Percentiles rank a stretch among this genome's conserved stretches.
Conservation (phyloP, 495 filamentous ascomycete species). For the Penicillium ochrochloron region DNA sequence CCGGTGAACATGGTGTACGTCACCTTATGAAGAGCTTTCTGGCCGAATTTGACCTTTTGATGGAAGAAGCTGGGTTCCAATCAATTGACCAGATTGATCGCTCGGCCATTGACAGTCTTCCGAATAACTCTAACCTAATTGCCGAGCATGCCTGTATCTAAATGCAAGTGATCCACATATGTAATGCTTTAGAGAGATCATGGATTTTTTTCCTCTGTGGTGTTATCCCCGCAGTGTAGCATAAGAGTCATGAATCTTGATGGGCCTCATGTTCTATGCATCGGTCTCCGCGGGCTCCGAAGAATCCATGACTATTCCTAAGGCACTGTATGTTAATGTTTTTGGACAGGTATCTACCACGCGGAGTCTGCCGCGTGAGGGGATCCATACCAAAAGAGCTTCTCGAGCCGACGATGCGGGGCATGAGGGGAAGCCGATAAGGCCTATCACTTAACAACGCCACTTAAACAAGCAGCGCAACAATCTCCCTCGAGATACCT, state of each 20-base stretch:
- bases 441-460: not conserved
- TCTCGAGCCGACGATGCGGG: constrained; percentile 27
- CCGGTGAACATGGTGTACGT: constrained; percentile 62
- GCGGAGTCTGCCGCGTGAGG: not conserved
- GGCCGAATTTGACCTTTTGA: constrained; percentile 69
- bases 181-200: not conserved
- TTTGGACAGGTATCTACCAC: not conserved
- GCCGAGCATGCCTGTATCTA: constrained; percentile 2
- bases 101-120: constrained; percentile 22
- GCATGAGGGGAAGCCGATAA: constrained; percentile 32
- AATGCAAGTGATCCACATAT: not conserved
- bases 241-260: too few relatives aligned
- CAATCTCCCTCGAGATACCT: constrained; percentile 27
- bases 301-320: not conserved
- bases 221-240: too few relatives aligned
- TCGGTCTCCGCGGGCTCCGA: too few relatives aligned
- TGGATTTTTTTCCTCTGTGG: not conserved
- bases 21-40: constrained; percentile 69
- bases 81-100: constrained; percentile 21
- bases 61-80: constrained; percentile 64
- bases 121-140: constrained; percentile 12
- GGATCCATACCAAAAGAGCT: constrained; percentile 5
- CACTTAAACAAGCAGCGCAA: not conserved
- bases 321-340: too few relatives aligned
- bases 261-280: too few relatives aligned